phyloP scores from a whole-genome alignment of 192 early-diverging fungal species.

The Gaertneriomyces semiglobifer region DNA sequence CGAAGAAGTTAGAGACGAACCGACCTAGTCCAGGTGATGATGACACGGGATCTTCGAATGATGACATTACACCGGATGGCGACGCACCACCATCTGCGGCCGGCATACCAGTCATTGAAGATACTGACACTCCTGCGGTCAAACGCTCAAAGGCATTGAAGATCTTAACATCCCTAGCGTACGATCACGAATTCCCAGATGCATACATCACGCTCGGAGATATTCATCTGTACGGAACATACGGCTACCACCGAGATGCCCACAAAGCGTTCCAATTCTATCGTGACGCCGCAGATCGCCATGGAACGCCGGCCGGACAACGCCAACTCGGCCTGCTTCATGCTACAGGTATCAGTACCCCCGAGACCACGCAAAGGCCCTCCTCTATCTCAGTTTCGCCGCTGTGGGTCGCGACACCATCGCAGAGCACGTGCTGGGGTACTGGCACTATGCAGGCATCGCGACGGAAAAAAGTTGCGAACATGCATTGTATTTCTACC shows the following conservation, averaged over 20 bases:
- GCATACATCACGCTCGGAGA: slow-evolving; percentile 66
- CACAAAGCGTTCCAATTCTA: slow-evolving; percentile 64
- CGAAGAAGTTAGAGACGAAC: background rate
- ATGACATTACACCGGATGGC: background rate
- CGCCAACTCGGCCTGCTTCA: slow-evolving; percentile 88
- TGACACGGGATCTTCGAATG: background rate
- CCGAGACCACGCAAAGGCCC: slow-evolving; percentile 68
- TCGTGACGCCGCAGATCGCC: slow-evolving; percentile 48
- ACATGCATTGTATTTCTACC: slow-evolving; percentile 75
- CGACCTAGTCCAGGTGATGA: background rate
- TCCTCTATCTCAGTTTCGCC: slow-evolving; percentile 79
- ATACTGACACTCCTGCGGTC: slow-evolving; percentile 10
- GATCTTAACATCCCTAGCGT: slow-evolving; percentile 47
- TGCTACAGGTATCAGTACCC: slow-evolving; percentile 80
- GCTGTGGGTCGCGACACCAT: slow-evolving; percentile 67
- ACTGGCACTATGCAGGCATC: slow-evolving; percentile 76
- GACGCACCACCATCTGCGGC: background rate
- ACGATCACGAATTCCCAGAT: slow-evolving; percentile 47
- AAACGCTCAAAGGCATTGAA: slow-evolving; percentile 38
- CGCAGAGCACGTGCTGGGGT: slow-evolving; percentile 82
- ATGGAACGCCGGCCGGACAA: slow-evolving; percentile 79
- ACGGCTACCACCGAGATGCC: slow-evolving; percentile 54
- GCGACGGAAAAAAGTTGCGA: slow-evolving; percentile 75
- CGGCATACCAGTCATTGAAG: slow-evolving; percentile 21
- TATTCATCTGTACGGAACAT: slow-evolving; percentile 69